Base-by-base conservation (phyloP, 352 stramenopile genomes). In the Plasmopara viticola region DNA sequence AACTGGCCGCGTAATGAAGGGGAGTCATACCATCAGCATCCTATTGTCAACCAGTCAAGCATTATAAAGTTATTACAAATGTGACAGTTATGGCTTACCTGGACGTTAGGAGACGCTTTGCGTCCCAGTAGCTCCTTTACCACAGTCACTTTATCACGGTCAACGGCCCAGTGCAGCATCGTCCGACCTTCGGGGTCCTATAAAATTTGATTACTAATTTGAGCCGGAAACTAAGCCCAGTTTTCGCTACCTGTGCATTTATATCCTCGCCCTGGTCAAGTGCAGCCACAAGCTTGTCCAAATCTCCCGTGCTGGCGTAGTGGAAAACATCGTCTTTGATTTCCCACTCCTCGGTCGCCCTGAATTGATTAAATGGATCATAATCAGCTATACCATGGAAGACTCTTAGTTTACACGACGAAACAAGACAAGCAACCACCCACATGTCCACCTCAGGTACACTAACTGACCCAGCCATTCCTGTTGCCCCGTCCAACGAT, bases 91-190 rank as follows among this genome's bases (percentile, higher is more conserved):
- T 29, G 18, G 15, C 40, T 30, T 54, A 87, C 77, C 58, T 86
- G 78, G 25, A 78, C 48, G 38, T 87, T 85, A 14, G 74, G 73
- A 14, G 68, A 76, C 14, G 80, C 80, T 9, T 75, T 61, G 38
- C 72, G 66, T 25, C 66, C 46, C 10, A 90, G 60, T 39, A 90
- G 59, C 29, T 83, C 55, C 54, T 82, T 54, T 6, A 78, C 72
- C 1, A 88, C 44, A 4, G 68, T 62, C 6, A 44, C 64, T 37
- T 90, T 77, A 35, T 75, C 71, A 33, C 80, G 69, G 44, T 90
- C 80, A 9, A 90, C 80, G 17, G 80, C 80, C 80, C 80, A 90
- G 47, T 90, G 80, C 39, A 90, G 56, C 80, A 90, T 90, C 10
- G 80, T 90, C 57, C 80, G 77, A 2, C 77, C 80, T 63, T 88